Percentiles rank a stretch among this genome's conserved stretches.
Evolutionary conservation across 257 asterid genomes (phyloP).

Genomic region (Anisodus acutangulus): DNA sequence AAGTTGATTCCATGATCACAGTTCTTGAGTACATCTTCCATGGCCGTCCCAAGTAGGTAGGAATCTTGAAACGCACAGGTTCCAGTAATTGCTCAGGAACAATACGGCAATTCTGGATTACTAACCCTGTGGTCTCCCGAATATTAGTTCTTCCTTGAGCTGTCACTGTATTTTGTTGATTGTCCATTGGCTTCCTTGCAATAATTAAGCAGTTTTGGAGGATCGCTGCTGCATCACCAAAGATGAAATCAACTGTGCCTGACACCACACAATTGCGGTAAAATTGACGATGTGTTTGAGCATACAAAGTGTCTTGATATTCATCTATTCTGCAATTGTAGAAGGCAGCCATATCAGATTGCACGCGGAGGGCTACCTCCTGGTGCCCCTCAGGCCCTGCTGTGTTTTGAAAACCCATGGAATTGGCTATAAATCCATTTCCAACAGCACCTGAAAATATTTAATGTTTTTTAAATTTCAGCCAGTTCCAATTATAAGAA

Average conservation of each 20-base stretch:
- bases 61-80: constrained; percentile 38
- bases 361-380: constrained; percentile 54
- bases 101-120: constrained; percentile 50
- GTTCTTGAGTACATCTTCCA: constrained; percentile 53
- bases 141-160: constrained; percentile 46
- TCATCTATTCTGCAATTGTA: constrained; percentile 57
- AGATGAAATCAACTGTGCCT: constrained; percentile 55
- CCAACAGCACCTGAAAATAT: constrained; percentile 44
- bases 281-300: constrained; percentile 51
- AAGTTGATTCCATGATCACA: constrained; percentile 45
- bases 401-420: constrained; percentile 55
- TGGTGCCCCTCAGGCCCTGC: constrained; percentile 59
- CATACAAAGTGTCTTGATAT: constrained; percentile 47
- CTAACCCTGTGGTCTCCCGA: constrained; percentile 44
- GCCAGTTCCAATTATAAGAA: not conserved
- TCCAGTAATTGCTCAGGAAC: constrained; percentile 44
- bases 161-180: constrained; percentile 49
- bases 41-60: constrained; percentile 47
- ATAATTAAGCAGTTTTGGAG: constrained; percentile 48
- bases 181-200: constrained; percentile 52
- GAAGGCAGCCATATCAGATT: constrained; percentile 52
- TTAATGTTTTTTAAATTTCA: not conserved
- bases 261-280: constrained; percentile 55
- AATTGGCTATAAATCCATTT: constrained; percentile 44
- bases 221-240: constrained; percentile 43